A percentile compares a stretch with the other conserved stretches of the same genome.
These are phyloP conservation scores for Pythium periplocum DNA, from an alignment of 352 stramenopile species.

Conservation along the genomic window DNA sequence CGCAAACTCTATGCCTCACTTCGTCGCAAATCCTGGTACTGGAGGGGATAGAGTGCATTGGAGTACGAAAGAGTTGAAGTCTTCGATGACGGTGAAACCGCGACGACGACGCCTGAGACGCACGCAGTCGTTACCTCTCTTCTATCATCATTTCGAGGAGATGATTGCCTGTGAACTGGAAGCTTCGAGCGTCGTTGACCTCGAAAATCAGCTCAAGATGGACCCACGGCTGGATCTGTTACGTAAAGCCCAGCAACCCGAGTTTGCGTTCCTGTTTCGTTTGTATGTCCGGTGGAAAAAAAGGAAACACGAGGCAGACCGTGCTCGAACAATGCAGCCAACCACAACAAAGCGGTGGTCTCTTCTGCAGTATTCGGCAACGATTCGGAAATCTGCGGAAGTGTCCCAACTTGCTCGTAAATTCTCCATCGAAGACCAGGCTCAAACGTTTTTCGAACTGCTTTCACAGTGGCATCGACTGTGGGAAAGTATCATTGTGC, in stretches of 20 bases:
- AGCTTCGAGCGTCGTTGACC: conserved; percentile 29
- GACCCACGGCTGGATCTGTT: conserved; percentile 30
- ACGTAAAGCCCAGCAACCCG: conserved; percentile 40
- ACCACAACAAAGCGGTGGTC: conserved; percentile 6
- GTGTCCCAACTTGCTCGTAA: too few species aligned
- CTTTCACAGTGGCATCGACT: conserved; percentile 41
- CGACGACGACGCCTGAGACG: conserved; percentile 44
- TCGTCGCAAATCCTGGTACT: too few species aligned
- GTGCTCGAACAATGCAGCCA: not conserved
- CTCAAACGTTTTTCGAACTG: conserved; percentile 51
- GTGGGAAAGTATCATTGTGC: conserved; percentile 48
- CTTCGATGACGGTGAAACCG: conserved; percentile 5
- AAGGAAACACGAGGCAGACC: conserved; percentile 8
- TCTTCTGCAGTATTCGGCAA: not conserved
- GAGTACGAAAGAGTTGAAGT: too few species aligned
- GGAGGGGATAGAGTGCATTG: too few species aligned
- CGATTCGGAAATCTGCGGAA: conserved; percentile 2
- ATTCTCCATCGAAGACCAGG: conserved; percentile 6
- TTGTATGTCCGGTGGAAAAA: conserved; percentile 38
- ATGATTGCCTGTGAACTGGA: conserved; percentile 53
- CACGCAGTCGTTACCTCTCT: conserved; percentile 56
- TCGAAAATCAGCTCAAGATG: too few species aligned
- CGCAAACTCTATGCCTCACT: too few species aligned
- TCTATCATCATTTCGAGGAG: conserved; percentile 47
- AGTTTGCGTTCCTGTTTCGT: conserved; percentile 51